Base-by-base conservation (phyloP, 768 basidiomycete genomes). In the Filobasidium floriforme region DNA sequence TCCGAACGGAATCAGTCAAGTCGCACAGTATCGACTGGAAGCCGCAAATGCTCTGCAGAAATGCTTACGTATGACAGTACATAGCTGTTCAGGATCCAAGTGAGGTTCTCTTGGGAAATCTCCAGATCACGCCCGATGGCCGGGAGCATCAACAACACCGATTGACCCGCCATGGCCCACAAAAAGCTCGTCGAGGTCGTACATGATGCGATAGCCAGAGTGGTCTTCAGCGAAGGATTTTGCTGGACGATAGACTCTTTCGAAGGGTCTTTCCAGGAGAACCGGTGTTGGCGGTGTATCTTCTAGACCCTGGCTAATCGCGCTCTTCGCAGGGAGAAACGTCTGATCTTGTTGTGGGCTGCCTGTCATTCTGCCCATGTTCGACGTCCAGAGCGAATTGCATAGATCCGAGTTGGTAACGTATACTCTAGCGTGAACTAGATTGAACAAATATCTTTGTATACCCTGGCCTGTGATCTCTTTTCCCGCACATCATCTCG, bases 31-130 rank as follows among this genome's bases (percentile, higher is more conserved):
- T 26, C n/a, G n/a, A n/a, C n/a, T n/a, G n/a, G n/a, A n/a, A n/a
- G n/a, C n/a, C n/a, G n/a, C n/a, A n/a, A n/a, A n/a, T n/a, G n/a
- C n/a, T n/a, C n/a, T n/a, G n/a, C n/a, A 22, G 5, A 7, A 15
- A 57, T 24, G 26, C 54, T 41, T 37, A 69, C 71, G 22, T 63
- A 68, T 1, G 78, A 74, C 1, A 80, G 68, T 41, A 72, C 62
- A 64, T 78, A 80, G 1, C 76, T 72, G n/a, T 71, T 71, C 7
- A 75, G 55, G 3, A 78, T 68, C 80, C 80, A 80, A 60, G 80
- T 77, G 0, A 80, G 64, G 41, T 72, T 66, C 22, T 59, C 61
- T 43, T 73, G 68, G 5, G 46, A 41, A 68, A 80, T 79, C 26
- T 69, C 54, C 10, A 80, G 68, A 11, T 79, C 79, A 14, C 29